phyloP scores from a whole-genome alignment of 1,139 yeast species.

The Citeromyces hawaiiensis region DNA sequence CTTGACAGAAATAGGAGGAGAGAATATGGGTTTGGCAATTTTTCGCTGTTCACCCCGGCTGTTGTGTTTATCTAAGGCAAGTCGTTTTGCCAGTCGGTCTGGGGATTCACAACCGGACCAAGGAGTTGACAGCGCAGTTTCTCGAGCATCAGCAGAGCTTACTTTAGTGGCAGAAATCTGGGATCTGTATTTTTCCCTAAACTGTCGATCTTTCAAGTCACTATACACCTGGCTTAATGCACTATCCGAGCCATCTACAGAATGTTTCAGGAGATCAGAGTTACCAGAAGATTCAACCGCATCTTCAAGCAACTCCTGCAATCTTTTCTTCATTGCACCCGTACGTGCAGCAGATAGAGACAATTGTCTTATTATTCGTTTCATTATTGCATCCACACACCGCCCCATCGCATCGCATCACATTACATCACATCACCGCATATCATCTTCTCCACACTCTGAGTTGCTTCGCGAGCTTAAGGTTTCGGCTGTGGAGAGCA shows the following conservation, averaged over 20 bases:
- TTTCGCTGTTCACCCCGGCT: slow-evolving; percentile 13
- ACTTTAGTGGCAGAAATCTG: slow-evolving; percentile 20
- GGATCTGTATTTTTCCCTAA: slow-evolving; percentile 21
- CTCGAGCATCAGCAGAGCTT: slow-evolving; percentile 39
- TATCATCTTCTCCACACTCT: neutral
- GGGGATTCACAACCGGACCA: slow-evolving; percentile 59
- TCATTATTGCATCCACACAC: neutral
- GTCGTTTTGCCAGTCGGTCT: slow-evolving; percentile 40
- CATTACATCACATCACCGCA: neutral
- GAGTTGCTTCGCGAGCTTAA: neutral
- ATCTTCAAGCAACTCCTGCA: slow-evolving; percentile 27
- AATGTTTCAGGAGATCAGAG: slow-evolving; percentile 5
- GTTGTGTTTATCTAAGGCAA: slow-evolving; percentile 54
- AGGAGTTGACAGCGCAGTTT: slow-evolving; percentile 39
- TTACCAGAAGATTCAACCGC: slow-evolving; percentile 10
- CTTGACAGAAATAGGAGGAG: slow-evolving; percentile 16
- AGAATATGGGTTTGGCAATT: slow-evolving; percentile 12
- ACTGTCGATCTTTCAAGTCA: slow-evolving; percentile 18
- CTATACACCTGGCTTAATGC: slow-evolving; percentile 10
- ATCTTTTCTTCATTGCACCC: slow-evolving; percentile 17
- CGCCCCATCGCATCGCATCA: neutral
- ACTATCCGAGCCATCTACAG: slow-evolving; percentile 9
- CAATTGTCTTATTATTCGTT: neutral
- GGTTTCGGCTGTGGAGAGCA: neutral
- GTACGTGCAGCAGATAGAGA: neutral